Base-by-base conservation (phyloP, 345 rosid species). In the Draba incana region DNA sequence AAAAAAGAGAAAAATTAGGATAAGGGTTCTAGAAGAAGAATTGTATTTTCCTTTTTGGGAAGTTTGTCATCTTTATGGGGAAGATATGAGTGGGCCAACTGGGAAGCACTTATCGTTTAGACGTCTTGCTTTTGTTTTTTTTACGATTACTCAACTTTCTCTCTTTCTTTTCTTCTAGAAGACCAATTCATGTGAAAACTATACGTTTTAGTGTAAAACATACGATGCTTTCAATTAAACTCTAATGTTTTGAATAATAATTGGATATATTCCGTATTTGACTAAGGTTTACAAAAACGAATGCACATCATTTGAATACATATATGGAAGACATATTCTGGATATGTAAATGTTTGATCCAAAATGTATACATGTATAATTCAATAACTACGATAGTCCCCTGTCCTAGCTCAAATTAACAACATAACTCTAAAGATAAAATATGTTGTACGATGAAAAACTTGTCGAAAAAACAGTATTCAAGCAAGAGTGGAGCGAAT, bases 21-120 rank as follows among this genome's bases (percentile, higher is more conserved):
- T 74, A 74, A 74, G 72, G 35, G 51, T 66, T 67, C 57, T 74
- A 66, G 72, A 74, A 74, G 57, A 45, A 37, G 35, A 51, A 24
- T 66, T 48, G 67, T 60, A 53, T 53, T 54, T 37, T 10, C 48
- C 16, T 10, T 42, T 64, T 48, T 0, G 53, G 58, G 64, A 46
- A 30, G 60, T 57, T 20, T 65, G 47, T 66, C 62, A 20, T 42
- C 61, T 51, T 66, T 13, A 57, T 50, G 62, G 61, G 8, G 43
- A 41, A 3, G 41, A 56, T 13, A 56, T 25, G 15, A 72, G 76
- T 72, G 70, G 71, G n/a, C 71, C 61, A 72, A 57, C 71, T 72
- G 77, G 77, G 61, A 65, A 65, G 46, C 61, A 72, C 77, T 72
- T 49, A 42, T 58, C 60, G 3, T 31, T 13, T 33, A 43, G 2